Base-by-base conservation (phyloP, 345 rosid genomes). In the Citrus unshiu region DNA sequence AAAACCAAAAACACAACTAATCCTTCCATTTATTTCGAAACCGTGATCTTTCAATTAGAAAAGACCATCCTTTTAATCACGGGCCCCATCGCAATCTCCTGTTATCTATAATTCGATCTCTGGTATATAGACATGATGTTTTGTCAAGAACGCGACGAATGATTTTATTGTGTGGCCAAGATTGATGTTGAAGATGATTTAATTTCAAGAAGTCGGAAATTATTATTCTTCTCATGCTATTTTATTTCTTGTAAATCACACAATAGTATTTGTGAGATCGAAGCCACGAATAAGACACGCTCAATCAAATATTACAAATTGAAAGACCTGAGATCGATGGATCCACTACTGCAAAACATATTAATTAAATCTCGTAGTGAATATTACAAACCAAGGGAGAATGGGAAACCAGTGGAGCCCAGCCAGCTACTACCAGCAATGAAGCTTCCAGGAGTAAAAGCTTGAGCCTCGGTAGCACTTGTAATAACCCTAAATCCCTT, bases 351-450 rank as follows among this genome's bases (percentile, higher is more conserved):
- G 1, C 51, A 46, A 46, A 13, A 3, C 18, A 13, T 46, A 3
- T 4, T 6, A 39, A 22, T 39, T 19, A 57, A 14, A 18, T 6
- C 27, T 8, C 5, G 27, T 6, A 40, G 2, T 9, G 1, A 74
- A 46, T 56, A 12, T 86, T 65, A 87, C 63, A 89, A 83, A 70
- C 92, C 91, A 43, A 93, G 94, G 63, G 91, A 79, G 85, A 87
- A 93, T 5, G 98, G 98, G 60, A 95, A 92, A 4, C 94, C 90
- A 10, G 98, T 95, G 6, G 91, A 80, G 57, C 83, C n/a, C 82
- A 94, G 76, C 97, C 98, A 95, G 25, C 83, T 80, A 9, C 85
- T 77, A 40, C 97, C 98, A 64, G 85, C 93, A 72, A 95, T 84
- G 78, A 92, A 93, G 4, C 22, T 88, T 10, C 78, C 88, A 18